Conservation (phyloP, 1,139 yeast genomes). For the Candida sanyaensis region DNA sequence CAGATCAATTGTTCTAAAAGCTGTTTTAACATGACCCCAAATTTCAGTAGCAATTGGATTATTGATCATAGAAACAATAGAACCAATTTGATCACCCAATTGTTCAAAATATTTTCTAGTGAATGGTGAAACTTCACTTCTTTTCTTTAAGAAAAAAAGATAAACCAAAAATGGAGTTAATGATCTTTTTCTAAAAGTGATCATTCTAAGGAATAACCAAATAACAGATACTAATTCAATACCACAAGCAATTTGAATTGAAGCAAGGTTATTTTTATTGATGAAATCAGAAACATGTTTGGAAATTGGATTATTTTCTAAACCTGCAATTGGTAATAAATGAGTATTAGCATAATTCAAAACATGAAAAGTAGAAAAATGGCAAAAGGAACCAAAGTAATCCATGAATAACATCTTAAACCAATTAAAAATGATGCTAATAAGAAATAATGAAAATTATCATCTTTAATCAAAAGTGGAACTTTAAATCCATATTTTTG, state of each 20-base stretch:
- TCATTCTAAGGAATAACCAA: constrained; percentile 52
- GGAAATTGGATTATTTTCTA: constrained; percentile 41
- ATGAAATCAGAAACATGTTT: constrained; percentile 54
- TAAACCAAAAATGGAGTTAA: constrained; percentile 62
- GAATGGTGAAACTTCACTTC: constrained; percentile 76
- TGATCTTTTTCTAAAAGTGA: constrained; percentile 66
- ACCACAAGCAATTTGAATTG: constrained; percentile 71
- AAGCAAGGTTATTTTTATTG: constrained; percentile 62
- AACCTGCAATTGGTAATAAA: constrained; percentile 65
- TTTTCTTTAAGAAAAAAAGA: constrained; percentile 67
- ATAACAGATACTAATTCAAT: constrained; percentile 62
- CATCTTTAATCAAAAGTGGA: constrained; percentile 34
- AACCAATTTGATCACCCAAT: constrained; percentile 74
- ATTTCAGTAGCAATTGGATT: constrained; percentile 62
- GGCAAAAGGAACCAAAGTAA: constrained; percentile 49
- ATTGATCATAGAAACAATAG: constrained; percentile 53
- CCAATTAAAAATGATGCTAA: constrained; percentile 43
- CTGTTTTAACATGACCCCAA: constrained; percentile 62
- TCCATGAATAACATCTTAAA: constrained; percentile 45
- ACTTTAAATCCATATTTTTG: constrained; percentile 40
- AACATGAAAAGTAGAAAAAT: constrained; percentile 64
- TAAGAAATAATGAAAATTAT: constrained; percentile 50
- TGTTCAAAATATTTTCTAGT: constrained; percentile 71
- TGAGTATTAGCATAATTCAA: constrained; percentile 59
- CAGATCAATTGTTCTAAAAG: constrained; percentile 37